Base-by-base conservation (phyloP, 2,329 filamentous ascomycete genomes). In the Daldinia sp. region DNA sequence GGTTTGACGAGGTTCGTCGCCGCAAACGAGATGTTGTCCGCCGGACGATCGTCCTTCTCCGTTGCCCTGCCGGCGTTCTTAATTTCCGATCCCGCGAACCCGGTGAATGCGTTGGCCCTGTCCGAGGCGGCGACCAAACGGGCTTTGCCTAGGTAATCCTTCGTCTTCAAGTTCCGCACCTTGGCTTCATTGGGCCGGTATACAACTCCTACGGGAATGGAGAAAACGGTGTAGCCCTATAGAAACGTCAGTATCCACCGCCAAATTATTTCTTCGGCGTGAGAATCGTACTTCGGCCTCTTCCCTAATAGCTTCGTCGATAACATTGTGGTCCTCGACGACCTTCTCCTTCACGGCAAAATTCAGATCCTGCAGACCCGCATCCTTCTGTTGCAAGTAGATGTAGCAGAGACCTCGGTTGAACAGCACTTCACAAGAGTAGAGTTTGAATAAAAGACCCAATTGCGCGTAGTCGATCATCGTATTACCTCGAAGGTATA, bases 381-480 rank as follows among this genome's bases (percentile, higher is more conserved):
- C 87, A 10, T 96, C 92, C 77, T 90, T 91, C 77, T 98, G 93
- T 74, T 96, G 92, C 27, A 98, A 84, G 75, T 98, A 98, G 73
- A 98, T 96, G 80, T 97, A 98, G 80, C 95, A 98, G 60, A 99
- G 83, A 61, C 95, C 95, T 54, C 95, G 89, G 77, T 99, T 99
- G 83, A 99, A 99, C 23, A 99, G 83, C 2, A 97, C 94, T 74
- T 99, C 95, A 80, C 95, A 99, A 1, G 95, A 97, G 78, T 94
- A 98, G 9, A 99, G 83, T 77, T 96, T 97, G 82, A 98, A 99
- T 61, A 96, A 90, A 43, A 99, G 85, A 17, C 95, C 95, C 49
- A 99, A 80, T 77, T 99, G 95, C 63, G 96, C 93, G 77, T 99
- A 99, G 78, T 99, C 94, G 78, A 99, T 99, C 80, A 95, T 92